phyloP scores from a whole-genome alignment of 2,329 filamentous ascomycete genomes.

The Paraconiothyrium sp. region DNA sequence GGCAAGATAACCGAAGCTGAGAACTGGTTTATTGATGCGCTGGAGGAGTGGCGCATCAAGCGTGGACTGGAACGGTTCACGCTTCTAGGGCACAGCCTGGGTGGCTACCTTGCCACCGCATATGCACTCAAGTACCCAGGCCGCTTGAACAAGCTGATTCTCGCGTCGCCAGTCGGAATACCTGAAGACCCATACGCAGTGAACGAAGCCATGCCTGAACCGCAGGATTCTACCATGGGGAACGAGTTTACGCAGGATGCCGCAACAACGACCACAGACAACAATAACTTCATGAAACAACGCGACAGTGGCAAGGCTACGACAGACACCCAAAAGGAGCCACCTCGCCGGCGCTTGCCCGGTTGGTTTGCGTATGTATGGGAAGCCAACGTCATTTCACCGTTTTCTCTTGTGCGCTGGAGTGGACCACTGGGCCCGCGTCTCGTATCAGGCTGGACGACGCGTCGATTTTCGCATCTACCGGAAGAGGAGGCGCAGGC shows the following conservation, averaged over 20 bases:
- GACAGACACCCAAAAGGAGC: slow-evolving; percentile 50
- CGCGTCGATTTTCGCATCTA: slow-evolving; percentile 88
- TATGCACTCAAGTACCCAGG: slow-evolving; percentile 98
- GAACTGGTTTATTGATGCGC: slow-evolving; percentile 92
- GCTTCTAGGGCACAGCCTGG: slow-evolving; percentile 89
- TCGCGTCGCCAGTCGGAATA: slow-evolving; percentile 93
- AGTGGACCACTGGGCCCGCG: slow-evolving; percentile 89
- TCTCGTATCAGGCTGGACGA: slow-evolving; percentile 94
- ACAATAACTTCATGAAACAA: slow-evolving; percentile 66
- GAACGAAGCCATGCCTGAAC: slow-evolving; percentile 81
- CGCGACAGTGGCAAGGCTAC: slow-evolving; percentile 50
- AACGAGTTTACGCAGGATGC: slow-evolving; percentile 85
- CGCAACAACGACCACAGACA: slow-evolving; percentile 62
- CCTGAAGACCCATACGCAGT: slow-evolving; percentile 94
- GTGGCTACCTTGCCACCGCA: slow-evolving; percentile 92
- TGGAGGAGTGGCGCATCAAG: slow-evolving; percentile 94
- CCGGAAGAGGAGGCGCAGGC: slow-evolving; percentile 81
- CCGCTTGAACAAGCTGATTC: slow-evolving; percentile 91
- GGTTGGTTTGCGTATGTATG: slow-evolving; percentile 93
- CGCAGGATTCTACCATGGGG: slow-evolving; percentile 72
- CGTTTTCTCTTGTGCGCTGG: slow-evolving; percentile 89
- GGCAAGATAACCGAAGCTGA: slow-evolving; percentile 89
- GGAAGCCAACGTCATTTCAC: slow-evolving; percentile 91
- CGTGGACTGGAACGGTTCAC: slow-evolving; percentile 94
- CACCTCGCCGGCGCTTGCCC: slow-evolving; percentile 71